These are phyloP conservation scores for Nicotiana tabacum DNA, from an alignment of 257 asterid species.

Conservation along the genomic window DNA sequence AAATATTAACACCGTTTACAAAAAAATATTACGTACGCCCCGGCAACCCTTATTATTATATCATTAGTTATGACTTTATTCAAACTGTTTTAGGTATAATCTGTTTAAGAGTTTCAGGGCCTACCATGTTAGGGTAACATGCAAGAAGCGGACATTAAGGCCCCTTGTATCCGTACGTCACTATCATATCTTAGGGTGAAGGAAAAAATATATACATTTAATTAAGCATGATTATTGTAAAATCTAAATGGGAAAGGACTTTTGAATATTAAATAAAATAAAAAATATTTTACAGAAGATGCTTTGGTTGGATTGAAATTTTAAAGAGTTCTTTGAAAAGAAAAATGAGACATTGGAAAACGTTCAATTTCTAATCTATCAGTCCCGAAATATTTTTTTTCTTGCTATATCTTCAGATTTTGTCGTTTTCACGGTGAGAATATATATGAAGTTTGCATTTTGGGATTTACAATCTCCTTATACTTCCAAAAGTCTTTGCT, in stretches of 20 bases:
- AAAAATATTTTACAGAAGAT: background rate
- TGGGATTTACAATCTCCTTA: constrained; percentile 4
- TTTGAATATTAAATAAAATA: background rate
- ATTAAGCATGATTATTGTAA: background rate
- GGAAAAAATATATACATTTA: background rate
- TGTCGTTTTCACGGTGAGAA: constrained; percentile 11
- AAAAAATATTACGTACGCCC: too few species aligned
- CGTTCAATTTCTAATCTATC: background rate
- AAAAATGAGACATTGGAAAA: background rate
- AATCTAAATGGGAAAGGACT: background rate
- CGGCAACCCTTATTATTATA: too few species aligned
- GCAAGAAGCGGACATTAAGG: constrained; percentile 43
- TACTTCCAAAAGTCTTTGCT: background rate
- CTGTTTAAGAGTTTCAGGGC: constrained; percentile 19
- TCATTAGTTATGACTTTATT: background rate
- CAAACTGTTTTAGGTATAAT: background rate
- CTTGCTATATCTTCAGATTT: constrained; percentile 9
- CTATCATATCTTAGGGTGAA: constrained; percentile 24
- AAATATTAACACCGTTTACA: fast-evolving
- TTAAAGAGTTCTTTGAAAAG: background rate
- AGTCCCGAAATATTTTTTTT: background rate
- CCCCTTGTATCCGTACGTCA: constrained; percentile 32
- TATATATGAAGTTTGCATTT: background rate
- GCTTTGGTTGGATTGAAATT: background rate
- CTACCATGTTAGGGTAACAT: constrained; percentile 83